Evolutionary conservation across 768 basidiomycete genomes (phyloP).

Genomic region (Pisolithus marmoratus): DNA sequence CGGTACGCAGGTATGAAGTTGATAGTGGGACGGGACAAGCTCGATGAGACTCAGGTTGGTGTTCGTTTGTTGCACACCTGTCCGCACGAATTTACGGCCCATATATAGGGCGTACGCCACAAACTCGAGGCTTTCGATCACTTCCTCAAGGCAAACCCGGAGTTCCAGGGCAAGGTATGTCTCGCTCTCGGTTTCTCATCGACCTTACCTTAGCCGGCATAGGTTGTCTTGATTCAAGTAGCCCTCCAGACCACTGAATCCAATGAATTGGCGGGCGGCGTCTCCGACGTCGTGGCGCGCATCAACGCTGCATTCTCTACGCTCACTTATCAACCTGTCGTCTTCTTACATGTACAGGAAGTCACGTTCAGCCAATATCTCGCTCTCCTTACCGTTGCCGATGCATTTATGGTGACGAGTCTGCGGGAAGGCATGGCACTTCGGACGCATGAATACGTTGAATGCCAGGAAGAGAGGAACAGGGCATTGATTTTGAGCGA

Average conservation of each 20-base stretch:
- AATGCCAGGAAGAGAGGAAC: conserved; percentile 68
- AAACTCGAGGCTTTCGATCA: conserved; percentile 80
- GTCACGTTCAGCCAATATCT: conserved; percentile 84
- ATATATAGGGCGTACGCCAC: conserved; percentile 60
- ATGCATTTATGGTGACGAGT: conserved; percentile 81
- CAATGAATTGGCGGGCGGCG: conserved; percentile 68
- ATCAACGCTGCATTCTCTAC: conserved; percentile 82
- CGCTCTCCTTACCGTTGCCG: conserved; percentile 73
- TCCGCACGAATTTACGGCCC: background rate
- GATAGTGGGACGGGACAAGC: conserved; percentile 83
- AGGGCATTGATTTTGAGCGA: conserved; percentile 77
- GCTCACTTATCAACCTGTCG: conserved; percentile 81
- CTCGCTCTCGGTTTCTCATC: background rate
- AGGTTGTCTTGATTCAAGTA: conserved; percentile 83
- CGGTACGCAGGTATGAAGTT: conserved; percentile 84
- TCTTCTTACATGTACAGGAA: conserved; percentile 81
- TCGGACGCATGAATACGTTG: conserved; percentile 74
- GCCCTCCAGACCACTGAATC: conserved; percentile 77
- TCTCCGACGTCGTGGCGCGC: conserved; percentile 66
- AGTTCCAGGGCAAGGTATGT: conserved; percentile 67
- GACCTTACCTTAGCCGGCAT: too few species aligned
- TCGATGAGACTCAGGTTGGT: conserved; percentile 72
- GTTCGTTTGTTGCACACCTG: background rate
- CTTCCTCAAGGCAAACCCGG: conserved; percentile 75
- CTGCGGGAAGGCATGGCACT: conserved; percentile 87